phyloP scores from a whole-genome alignment of 257 asterid species.

The Jacaranda copaia region DNA sequence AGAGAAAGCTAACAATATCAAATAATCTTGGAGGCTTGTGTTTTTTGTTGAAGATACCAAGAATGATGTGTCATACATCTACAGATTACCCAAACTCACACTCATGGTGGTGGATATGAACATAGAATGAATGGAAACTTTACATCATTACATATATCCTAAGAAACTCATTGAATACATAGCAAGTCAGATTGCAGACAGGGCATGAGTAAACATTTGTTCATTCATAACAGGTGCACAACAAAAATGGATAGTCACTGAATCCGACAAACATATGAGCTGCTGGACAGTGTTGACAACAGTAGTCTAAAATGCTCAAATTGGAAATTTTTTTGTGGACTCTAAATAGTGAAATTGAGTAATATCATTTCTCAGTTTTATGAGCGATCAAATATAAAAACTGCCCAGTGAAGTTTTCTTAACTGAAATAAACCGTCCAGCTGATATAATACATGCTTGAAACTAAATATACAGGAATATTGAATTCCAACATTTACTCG shows the following conservation, averaged over 20 bases:
- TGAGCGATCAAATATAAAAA: background rate
- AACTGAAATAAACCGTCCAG: background rate
- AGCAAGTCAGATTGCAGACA: constrained; percentile 25
- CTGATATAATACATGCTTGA: background rate
- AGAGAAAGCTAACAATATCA: constrained; percentile 4
- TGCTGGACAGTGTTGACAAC: background rate
- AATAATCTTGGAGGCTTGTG: background rate
- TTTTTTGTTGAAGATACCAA: constrained; percentile 7
- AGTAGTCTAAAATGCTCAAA: constrained; percentile 1
- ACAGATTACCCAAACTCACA: background rate
- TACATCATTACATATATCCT: constrained; percentile 12
- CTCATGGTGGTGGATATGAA: background rate
- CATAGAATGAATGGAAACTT: constrained; percentile 12
- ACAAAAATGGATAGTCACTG: background rate
- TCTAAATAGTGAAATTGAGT: constrained; percentile 13
- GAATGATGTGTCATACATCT: background rate
- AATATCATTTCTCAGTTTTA: constrained; percentile 14
- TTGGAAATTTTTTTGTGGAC: background rate
- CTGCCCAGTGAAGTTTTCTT: background rate
- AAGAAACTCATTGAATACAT: background rate
- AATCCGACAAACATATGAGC: background rate
- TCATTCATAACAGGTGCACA: background rate
- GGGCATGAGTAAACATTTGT: background rate
- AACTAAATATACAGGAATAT: constrained; percentile 19
- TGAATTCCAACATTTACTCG: background rate